These are phyloP conservation scores for Talaromyces sp. DNA, from an alignment of 2,329 filamentous ascomycete genomes.

Conservation along the genomic window DNA sequence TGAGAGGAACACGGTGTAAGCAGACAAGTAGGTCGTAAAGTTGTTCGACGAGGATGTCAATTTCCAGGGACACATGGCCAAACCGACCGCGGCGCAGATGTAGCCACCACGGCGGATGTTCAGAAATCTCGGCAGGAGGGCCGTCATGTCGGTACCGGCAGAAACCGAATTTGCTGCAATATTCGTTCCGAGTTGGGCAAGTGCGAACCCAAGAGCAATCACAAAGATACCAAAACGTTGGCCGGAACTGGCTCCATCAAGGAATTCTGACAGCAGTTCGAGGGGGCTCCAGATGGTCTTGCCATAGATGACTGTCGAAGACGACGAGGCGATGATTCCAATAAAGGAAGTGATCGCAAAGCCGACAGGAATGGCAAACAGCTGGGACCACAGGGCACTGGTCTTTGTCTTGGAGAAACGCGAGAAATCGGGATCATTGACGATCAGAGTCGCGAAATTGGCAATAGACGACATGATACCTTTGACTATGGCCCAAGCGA, in stretches of 20 bases:
- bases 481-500: constrained; percentile 78
- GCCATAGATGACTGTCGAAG: constrained; percentile 59
- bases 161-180: constrained; percentile 84
- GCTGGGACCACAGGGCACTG: constrained; percentile 76
- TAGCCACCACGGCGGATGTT: constrained; percentile 86
- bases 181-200: constrained; percentile 81
- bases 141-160: constrained; percentile 77
- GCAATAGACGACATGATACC: constrained; percentile 86
- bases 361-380: constrained; percentile 67
- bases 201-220: constrained; percentile 65
- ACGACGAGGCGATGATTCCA: constrained; percentile 73
- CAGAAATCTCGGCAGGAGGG: constrained; percentile 72
- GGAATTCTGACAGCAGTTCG: constrained; percentile 61
- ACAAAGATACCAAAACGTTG: constrained; percentile 74
- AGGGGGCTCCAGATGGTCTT: constrained; percentile 72
- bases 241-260: constrained; percentile 63
- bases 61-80: constrained; percentile 80
- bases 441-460: constrained; percentile 84
- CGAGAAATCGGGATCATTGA: constrained; percentile 76
- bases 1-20: constrained; percentile 91
- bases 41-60: constrained; percentile 70
- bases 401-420: constrained; percentile 74
- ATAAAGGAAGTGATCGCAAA: constrained; percentile 82
- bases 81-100: constrained; percentile 72
- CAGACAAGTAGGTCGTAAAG: constrained; percentile 87